Conservation (phyloP, 2,329 filamentous ascomycete genomes). For the Zasmidium cellare region DNA sequence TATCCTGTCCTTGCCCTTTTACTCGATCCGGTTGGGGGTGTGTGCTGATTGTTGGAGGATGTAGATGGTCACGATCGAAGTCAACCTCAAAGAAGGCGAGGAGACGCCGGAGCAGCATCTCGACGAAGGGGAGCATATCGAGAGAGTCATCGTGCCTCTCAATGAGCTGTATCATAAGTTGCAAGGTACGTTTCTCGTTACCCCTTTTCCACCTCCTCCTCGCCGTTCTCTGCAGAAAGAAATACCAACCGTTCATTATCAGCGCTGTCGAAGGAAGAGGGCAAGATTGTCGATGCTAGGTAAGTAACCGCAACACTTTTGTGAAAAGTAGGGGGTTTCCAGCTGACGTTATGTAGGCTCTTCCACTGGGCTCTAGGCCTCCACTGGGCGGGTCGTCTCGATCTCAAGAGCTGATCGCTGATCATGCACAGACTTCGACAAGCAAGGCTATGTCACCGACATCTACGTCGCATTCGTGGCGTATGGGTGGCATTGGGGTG, state of each 20-base stretch:
- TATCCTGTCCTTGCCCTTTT: too few species aligned
- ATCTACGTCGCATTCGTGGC: constrained; percentile 35
- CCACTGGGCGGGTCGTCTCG: constrained; percentile 42
- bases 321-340: too few species aligned
- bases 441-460: constrained; percentile 32
- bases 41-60: too few species aligned
- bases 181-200: constrained; percentile 35
- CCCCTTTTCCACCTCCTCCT: too few species aligned
- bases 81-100: constrained; percentile 51
- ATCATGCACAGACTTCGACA: constrained; percentile 27
- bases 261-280: constrained; percentile 45
- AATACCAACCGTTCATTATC: constrained; percentile 23
- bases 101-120: constrained; percentile 59
- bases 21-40: too few species aligned
- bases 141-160: constrained; percentile 60
- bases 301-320: constrained; percentile 17
- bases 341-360: constrained; percentile 43
- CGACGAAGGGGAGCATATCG: constrained; percentile 63
- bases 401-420: constrained; percentile 27
- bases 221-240: constrained; percentile 7
- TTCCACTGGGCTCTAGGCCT: constrained; percentile 63
- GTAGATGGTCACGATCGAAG: constrained; percentile 60
- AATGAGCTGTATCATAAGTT: constrained; percentile 57
- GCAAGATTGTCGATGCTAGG: constrained; percentile 54
- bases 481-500: constrained; percentile 28